Evolutionary conservation across 441 rosid genomes (phyloP).

Genomic region (Mallotus japonicus): DNA sequence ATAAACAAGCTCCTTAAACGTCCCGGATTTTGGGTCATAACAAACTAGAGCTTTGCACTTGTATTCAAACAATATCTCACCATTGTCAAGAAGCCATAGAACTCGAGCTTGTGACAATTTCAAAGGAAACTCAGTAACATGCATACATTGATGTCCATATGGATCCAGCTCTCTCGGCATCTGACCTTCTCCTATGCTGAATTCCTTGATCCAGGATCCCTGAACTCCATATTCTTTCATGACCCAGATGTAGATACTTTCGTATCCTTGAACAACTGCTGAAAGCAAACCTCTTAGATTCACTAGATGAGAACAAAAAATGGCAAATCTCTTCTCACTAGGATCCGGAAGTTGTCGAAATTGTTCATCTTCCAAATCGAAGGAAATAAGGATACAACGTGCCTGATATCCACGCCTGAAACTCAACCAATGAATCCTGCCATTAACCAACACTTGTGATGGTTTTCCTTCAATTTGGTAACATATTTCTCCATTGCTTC

Average conservation of each 20-base stretch:
- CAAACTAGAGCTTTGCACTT: constrained; percentile 17
- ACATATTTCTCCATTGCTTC: constrained; percentile 17
- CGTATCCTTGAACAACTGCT: constrained; percentile 3
- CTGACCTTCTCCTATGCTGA: constrained; percentile 6
- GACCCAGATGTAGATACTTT: constrained; percentile 25
- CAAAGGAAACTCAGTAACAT: neutral
- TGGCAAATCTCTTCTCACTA: neutral
- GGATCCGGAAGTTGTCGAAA: constrained; percentile 25
- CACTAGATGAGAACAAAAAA: neutral
- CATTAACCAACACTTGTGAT: constrained; percentile 22
- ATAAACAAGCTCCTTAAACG: constrained; percentile 14
- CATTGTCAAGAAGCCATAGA: constrained; percentile 20
- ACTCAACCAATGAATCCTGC: constrained; percentile 35
- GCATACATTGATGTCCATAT: neutral
- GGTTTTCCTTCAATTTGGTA: neutral
- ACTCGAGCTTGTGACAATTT: constrained; percentile 2
- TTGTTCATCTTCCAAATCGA: constrained; percentile 28
- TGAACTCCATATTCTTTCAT: constrained; percentile 35
- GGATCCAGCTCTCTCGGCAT: constrained; percentile 14
- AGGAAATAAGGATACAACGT: constrained; percentile 16
- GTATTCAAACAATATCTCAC: constrained; percentile 24
- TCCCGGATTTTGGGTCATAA: constrained; percentile 17
- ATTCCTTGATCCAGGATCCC: constrained; percentile 33
- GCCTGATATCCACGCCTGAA: neutral
- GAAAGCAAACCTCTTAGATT: constrained; percentile 30